These are phyloP conservation scores for Pugionium dolabratum DNA, from an alignment of 345 rosid genomes.

Conservation along the genomic window DNA sequence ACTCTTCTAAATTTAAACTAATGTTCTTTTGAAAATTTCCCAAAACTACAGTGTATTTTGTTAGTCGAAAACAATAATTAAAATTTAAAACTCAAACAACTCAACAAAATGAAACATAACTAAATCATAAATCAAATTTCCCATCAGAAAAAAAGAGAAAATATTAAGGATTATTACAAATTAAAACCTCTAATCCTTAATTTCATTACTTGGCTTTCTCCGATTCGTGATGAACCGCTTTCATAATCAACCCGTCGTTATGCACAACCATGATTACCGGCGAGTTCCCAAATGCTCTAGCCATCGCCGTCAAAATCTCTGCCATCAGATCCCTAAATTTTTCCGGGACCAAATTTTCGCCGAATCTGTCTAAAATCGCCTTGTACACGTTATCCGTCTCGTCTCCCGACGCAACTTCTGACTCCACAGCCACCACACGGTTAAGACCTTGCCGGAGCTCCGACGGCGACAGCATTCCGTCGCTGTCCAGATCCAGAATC, in stretches of 20 bases:
- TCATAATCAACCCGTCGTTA: conserved; percentile 52
- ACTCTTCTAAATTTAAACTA: too few species aligned
- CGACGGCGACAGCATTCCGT: conserved; percentile 40
- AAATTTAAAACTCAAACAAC: neutral
- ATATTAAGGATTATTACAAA: neutral
- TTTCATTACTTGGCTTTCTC: conserved; percentile 20
- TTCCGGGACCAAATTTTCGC: conserved; percentile 33
- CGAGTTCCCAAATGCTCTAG: conserved; percentile 47
- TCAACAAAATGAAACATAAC: neutral
- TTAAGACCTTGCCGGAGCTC: conserved; percentile 45
- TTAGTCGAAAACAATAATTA: neutral
- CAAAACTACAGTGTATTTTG: conserved; percentile 7
- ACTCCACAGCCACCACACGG: conserved; percentile 42
- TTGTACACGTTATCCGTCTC: conserved; percentile 34
- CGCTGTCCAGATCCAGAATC: conserved; percentile 43
- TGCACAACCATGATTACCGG: conserved; percentile 51
- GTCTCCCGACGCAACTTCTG: conserved; percentile 25
- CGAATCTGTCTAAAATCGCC: conserved; percentile 50
- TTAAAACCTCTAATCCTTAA: neutral
- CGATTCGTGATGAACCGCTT: conserved; percentile 53
- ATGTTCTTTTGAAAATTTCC: too few species aligned
- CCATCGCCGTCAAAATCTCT: conserved; percentile 61
- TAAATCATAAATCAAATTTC: neutral
- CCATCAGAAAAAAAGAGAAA: neutral
- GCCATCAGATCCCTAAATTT: conserved; percentile 41